Base-by-base conservation (phyloP, 1,139 yeast genomes). In the Williopsis jadinii region DNA sequence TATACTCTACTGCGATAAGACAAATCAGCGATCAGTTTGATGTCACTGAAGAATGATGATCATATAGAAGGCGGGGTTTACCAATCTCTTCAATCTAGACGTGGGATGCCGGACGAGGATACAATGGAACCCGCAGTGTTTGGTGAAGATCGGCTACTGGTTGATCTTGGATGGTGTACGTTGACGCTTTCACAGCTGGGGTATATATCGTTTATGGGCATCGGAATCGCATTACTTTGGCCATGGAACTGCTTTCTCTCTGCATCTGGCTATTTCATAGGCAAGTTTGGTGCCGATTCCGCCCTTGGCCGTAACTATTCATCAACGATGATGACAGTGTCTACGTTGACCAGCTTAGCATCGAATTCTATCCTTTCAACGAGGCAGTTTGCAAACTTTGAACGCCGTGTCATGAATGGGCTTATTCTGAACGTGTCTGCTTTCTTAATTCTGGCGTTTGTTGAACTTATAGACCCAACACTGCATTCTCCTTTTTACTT, bases 221-320 rank as follows among this genome's bases (percentile, higher is more conserved):
- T 85, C 10, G 97, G 96, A 0, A 66, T 84, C 8, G 82, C 92
- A 0, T 66, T 84, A 32, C 69, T 92, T 34, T 92, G 97, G 97
- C 97, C 98, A 0, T 92, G 97, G 97, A 92, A 92, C 66, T 80
- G 95, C 51, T 82, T 88, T 52, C 65, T 92, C 9, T 80, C 95
- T 1, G 96, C 97, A 0, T 75, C 95, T 0, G 84, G 85, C 5
- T 88, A 85, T 61, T 87, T 87, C 58, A 76, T 77, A 31, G 75
- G 74, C 41, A 63, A 92, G 39, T 81, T 90, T 48, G 66, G 68
- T 15, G 70, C 68, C 30, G 63, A 72, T 11, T 77, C 83, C 0
- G 47, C 62, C 1, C 64, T 86, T 47, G 73, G 80, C 11, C 74
- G 73, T 47, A 70, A 75, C 36, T 86, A 85, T 58, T 75, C 90